phyloP scores from a whole-genome alignment of 345 rosid genomes.

The Sonneratia caseolaris region DNA sequence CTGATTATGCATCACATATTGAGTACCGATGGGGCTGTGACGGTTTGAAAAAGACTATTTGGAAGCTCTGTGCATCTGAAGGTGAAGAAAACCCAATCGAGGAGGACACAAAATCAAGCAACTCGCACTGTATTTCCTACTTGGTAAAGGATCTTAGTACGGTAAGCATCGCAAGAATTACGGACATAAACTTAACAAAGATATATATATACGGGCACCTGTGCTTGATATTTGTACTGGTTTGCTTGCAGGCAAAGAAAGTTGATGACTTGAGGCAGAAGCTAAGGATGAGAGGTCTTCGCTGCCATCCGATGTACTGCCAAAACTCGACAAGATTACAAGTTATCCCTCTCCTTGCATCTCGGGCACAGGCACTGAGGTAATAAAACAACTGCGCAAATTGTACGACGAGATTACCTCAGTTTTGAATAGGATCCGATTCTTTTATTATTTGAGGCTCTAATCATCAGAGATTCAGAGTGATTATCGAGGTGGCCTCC shows the following conservation, averaged over 20 bases:
- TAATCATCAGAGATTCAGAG: no score
- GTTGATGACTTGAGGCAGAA: constrained; percentile 89
- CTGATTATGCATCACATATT: constrained; percentile 78
- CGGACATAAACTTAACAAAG: not conserved
- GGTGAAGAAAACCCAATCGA: constrained; percentile 43
- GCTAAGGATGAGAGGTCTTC: constrained; percentile 87
- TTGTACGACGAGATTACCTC: not conserved
- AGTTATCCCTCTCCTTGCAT: constrained; percentile 80
- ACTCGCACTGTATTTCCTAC: constrained; percentile 68
- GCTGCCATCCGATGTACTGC: constrained; percentile 97
- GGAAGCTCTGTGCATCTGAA: constrained; percentile 61
- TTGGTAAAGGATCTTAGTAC: constrained; percentile 46
- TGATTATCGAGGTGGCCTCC: not conserved
- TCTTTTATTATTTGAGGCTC: not conserved
- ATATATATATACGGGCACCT: not conserved
- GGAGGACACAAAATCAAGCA: constrained; percentile 56
- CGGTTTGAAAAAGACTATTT: constrained; percentile 81
- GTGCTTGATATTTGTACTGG: not conserved
- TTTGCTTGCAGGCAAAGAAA: constrained; percentile 47
- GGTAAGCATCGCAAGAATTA: constrained; percentile 25
- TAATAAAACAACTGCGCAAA: constrained; percentile 7
- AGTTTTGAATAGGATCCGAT: not conserved
- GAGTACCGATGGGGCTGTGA: constrained; percentile 87
- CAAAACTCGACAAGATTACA: constrained; percentile 72
- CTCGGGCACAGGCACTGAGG: constrained; percentile 95